Conservation (phyloP, 116 monocot species). For the Papilionanthe hybrid region DNA sequence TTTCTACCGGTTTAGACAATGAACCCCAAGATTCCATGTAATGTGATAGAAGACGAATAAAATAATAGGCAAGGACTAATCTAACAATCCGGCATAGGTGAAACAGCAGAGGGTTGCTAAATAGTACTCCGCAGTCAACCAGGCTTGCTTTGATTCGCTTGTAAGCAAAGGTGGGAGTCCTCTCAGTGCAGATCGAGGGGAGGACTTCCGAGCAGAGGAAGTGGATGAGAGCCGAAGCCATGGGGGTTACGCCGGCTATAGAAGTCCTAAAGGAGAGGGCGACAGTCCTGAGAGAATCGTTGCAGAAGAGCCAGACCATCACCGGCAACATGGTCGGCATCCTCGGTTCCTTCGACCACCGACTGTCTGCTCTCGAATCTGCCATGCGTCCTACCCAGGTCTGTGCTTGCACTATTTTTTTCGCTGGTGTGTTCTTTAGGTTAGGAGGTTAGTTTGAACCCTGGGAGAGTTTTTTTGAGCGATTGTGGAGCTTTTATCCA, state of each 20-base stretch:
- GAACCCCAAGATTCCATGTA: no score
- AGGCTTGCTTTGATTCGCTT: no score
- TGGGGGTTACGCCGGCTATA: constrained; percentile 22
- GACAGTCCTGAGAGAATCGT: constrained; percentile 61
- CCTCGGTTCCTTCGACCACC: constrained; percentile 93
- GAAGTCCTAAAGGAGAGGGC: constrained; percentile 48
- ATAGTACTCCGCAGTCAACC: no score
- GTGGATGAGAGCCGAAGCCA: not conserved
- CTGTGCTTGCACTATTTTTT: not conserved
- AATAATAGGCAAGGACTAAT: no score
- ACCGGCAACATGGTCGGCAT: constrained; percentile 76
- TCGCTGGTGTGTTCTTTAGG: not conserved
- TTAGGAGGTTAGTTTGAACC: not conserved
- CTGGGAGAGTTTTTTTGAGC: not conserved
- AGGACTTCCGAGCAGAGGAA: not conserved
- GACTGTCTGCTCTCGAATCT: constrained; percentile 82
- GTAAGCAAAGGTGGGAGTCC: no score
- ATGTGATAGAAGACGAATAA: no score
- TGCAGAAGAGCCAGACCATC: constrained; percentile 62
- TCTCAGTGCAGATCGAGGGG: not conserved
- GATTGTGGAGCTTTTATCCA: not conserved
- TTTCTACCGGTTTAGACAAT: no score
- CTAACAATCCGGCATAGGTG: no score
- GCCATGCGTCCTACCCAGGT: constrained; percentile 98
- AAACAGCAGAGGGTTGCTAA: no score